Base-by-base conservation (phyloP, 2,329 filamentous ascomycete genomes). In the Fusarium tupiense region DNA sequence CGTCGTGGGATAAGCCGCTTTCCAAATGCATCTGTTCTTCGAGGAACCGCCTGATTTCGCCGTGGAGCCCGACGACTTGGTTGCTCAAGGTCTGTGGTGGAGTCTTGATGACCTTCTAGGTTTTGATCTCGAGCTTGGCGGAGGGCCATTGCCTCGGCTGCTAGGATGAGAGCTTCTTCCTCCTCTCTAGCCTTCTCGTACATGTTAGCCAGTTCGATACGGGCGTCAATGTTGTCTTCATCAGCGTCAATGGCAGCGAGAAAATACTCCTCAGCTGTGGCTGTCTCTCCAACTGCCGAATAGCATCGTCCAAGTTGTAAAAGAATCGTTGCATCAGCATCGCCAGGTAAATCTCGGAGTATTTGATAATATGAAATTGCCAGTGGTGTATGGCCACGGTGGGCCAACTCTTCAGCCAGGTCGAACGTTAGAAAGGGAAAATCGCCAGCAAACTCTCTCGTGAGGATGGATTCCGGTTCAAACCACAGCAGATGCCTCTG, bases 351-450 rank as follows among this genome's bases (percentile, higher is more conserved):
- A 41, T 85, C 81, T 13, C 86, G 83, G 53, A 92, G 86, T 9
- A 89, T 81, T 49, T 89, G 85, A 65, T 90, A 90, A 75, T 89
- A 92, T 24, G 83, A 82, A 37, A 90, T 83, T 9, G 91, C 91
- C 20, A 75, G 35, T 10, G 72, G 64, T 35, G 79, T 74, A 24
- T 80, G 75, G 3, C 78, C 78, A 47, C 71, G 74, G 22, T 76
- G 78, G 26, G 75, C 71, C 46, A 91, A 80, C 69, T 87, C 85
- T 38, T 83, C 81, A 6, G 86, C 88, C 29, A 89, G 82, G 72
- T 97, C 92, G 70, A 92, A 90, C 74, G 96, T 92, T n/a, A 98
- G 88, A 81, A 97, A 93, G 20, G 91, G 90, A 77, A 93, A 94
- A 64, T 94, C 90, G 60, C 87, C 86, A 13, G 94, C 86, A 38